phyloP scores from a whole-genome alignment of 768 basidiomycete species.

The Lentinula edodes region DNA sequence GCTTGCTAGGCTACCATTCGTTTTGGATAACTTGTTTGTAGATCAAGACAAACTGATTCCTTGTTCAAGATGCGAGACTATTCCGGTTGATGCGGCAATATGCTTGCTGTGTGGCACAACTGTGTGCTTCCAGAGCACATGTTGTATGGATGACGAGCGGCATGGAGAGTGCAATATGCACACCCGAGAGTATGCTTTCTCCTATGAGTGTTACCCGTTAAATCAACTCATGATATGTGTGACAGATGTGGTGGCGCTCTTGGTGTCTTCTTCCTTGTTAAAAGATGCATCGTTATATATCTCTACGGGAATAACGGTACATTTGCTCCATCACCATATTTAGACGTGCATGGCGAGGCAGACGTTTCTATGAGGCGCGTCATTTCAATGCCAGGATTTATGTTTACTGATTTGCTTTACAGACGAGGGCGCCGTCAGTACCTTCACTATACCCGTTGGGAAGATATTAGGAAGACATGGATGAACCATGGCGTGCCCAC shows the following conservation, averaged over 20 bases:
- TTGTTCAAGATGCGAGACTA: slow-evolving; percentile 72
- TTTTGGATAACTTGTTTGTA: slow-evolving; percentile 81
- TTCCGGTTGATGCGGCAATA: slow-evolving; percentile 82
- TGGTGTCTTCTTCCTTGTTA: slow-evolving; percentile 88
- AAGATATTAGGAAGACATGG: slow-evolving; percentile 90
- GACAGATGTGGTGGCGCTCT: slow-evolving; percentile 83
- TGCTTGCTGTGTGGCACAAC: slow-evolving; percentile 87
- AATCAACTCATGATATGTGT: slow-evolving; percentile 1
- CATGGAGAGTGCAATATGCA: slow-evolving; percentile 96
- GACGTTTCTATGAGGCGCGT: slow-evolving; percentile 86
- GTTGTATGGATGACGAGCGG: slow-evolving; percentile 69
- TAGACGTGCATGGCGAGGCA: slow-evolving; percentile 91
- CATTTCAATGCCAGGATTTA: neutral
- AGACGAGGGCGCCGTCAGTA: slow-evolving; percentile 89
- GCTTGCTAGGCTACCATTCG: slow-evolving; percentile 72
- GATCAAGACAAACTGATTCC: slow-evolving; percentile 65
- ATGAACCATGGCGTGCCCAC: slow-evolving; percentile 87
- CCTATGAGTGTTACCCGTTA: neutral
- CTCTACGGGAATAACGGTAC: slow-evolving; percentile 87
- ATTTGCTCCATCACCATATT: slow-evolving; percentile 83
- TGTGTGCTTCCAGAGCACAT: slow-evolving; percentile 88
- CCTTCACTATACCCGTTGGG: slow-evolving; percentile 79
- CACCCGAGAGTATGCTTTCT: slow-evolving; percentile 74
- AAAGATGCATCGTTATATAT: slow-evolving; percentile 86
- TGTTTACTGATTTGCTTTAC: neutral